Base-by-base conservation (phyloP, 2,329 filamentous ascomycete species). In the Pezizomycotina sp. region DNA sequence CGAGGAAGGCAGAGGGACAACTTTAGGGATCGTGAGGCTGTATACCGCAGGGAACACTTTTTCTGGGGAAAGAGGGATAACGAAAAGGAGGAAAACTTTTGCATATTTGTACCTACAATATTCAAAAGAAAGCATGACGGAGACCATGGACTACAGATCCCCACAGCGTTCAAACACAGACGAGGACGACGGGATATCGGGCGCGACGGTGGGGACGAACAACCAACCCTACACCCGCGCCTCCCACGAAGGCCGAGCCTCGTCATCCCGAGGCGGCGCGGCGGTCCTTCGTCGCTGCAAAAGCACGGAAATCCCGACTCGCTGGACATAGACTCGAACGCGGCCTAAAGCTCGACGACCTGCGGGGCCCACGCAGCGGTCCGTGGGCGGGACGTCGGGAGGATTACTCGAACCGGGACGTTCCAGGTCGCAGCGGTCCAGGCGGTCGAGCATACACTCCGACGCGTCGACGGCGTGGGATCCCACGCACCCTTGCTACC, bases 401-500 rank as follows among this genome's bases (percentile, higher is more conserved):
- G n/a, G n/a, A 19, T 13, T 4, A 37, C 29, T 21, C 24, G 18
- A 7, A 23, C 12, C 1, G 7, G 12, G 20, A 14, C 27, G 16
- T 28, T 27, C 19, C 34, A 22, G 27, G 31, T 29, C 19, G 24
- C 35, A 35, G 46, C 39, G 34, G 49, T 41, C 37, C 47, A 47
- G 12, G 40, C 39, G 23, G 29, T 44, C 16, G 35, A 45, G 13
- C 46, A 36, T 26, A 18, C 41, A 28, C 26, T 45, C 48, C 12
- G 34, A 45, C 9, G 34, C 31, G 9, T 45, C 41, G 6, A 36
- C 32, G 2, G 72, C 82, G 33, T 98, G 89, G 89, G 86, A 89
- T 0, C 83, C 84, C 9, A 73, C 77, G 25, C 89, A 98, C 55
- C 86, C 89, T 4, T 98, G 89, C 57, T 95, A 76, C 54, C 89